Conservation (phyloP, 148 eudicot genomes). For the Rhododendron ovatum region DNA sequence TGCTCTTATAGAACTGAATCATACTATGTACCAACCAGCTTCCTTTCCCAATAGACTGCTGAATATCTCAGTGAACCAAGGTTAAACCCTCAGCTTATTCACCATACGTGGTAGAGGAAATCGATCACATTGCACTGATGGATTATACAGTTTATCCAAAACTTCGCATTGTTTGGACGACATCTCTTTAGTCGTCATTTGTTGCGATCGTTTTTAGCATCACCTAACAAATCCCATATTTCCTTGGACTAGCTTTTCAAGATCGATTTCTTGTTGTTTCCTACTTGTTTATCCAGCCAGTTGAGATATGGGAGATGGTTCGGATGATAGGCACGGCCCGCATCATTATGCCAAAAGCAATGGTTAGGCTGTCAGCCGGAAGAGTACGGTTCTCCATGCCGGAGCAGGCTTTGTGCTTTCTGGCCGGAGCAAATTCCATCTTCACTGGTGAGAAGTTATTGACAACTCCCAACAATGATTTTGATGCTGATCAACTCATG, state of each 20-base stretch:
- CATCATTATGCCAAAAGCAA: conserved; percentile 88
- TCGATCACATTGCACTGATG: neutral
- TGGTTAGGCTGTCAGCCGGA: conserved; percentile 96
- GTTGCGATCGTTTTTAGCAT: neutral
- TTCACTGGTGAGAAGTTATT: conserved; percentile 93
- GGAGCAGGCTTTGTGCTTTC: conserved; percentile 94
- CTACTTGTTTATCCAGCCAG: conserved; percentile 50
- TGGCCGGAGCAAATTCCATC: conserved; percentile 95
- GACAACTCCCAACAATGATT: conserved; percentile 94
- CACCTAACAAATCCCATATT: neutral
- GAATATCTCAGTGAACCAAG: neutral
- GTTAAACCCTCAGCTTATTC: neutral
- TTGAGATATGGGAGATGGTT: conserved; percentile 98
- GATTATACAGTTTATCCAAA: neutral
- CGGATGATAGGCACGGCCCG: conserved; percentile 97
- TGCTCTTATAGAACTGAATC: neutral
- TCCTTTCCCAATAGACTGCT: neutral
- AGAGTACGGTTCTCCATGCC: conserved; percentile 82
- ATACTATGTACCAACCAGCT: neutral
- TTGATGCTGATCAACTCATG: conserved; percentile 86
- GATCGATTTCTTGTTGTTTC: neutral
- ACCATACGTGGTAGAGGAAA: neutral
- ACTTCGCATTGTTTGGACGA: neutral
- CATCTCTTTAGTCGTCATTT: neutral
- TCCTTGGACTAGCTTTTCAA: neutral